Evolutionary conservation across 352 stramenopile species (phyloP), one percentile per base, ranked within the genome.

Genomic region (Hyaloperonospora arabidopsidis): DNA sequence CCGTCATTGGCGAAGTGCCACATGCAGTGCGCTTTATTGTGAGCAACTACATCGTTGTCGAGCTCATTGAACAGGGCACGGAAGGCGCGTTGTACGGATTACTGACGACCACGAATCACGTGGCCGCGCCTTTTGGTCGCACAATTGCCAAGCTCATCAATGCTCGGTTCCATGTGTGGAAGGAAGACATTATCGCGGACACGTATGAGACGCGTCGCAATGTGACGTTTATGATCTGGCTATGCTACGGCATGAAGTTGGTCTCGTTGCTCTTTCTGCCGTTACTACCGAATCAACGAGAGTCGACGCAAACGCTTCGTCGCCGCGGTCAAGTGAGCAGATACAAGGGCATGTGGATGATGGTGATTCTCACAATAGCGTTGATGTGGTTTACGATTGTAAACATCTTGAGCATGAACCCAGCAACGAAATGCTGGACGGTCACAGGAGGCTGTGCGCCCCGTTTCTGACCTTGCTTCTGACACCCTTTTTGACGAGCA

Each of bases 101-200:
- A 11, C 47, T 86, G 8, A 84, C 74, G 0, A 72, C 72, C 11
- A 76, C 70, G 0, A 69, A 65, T 19, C 74, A 86, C 54, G 54
- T 84, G 2, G 66, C 74, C 21, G 54, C 60, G 5, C 76, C 76
- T 0, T 79, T 86, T 29, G 70, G 66, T 5, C 52, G 58, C 12
- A 69, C 76, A 4, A 68, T 67, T n/a, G 67, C 74, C 36, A 84
- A 84, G 51, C 61, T 80, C 39, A 70, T 84, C 51, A 76, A 84
- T 51, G 61, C 64, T 21, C 57, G 65, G 15, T 86, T 79, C 49
- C 58, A 75, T 15, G 61, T 86, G 14, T 81, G 68, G 67, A 59
- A 71, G n/a, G 46, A 79, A 17, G 68, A 80, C 43, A 80, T 86
- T 39, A 12, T 71, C 15, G 45, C 39, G 17, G 76, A 86, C 39